Evolutionary conservation across 225 moss, liverwort and hornwort genomes (phyloP), one percentile per base, ranked within the genome.

Genomic region (Antitrichia curtipendula): DNA sequence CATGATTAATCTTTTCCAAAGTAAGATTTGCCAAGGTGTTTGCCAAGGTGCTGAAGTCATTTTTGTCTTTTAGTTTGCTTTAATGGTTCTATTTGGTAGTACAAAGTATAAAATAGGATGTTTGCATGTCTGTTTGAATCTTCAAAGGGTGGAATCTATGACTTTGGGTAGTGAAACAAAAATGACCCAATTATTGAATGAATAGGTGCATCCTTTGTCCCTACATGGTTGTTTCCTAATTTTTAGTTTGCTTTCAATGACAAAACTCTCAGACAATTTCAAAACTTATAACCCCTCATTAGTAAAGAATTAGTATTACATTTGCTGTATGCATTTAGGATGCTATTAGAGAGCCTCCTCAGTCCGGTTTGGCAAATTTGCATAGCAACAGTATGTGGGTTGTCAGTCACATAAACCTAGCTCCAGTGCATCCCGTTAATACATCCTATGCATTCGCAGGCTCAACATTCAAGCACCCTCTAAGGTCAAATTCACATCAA

Each of bases 401-500:
- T 72, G 28, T 29, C 2, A 45, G 6, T 28, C 1, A 45, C 0
- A 28, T 3, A 71, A 71, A 40, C 6, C 18, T 45, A 17, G 6
- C 10, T 45, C 72, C 72, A 47, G 29, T 72, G 45, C 29, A 45
- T 45, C 6, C 0, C n/a, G 0, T 41, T 27, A 70, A 41, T 0
- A 38, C 14, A 70, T 0, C 1, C 0, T 45, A 2, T 2, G 28
- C 72, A 17, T 45, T 38, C 23, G 7, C 6, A 4, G 0, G 38
- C 23, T 68, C 23, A 38, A 7, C 40, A 68, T 68, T 38, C 12
- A 22, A 12, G 23, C 22, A 68, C 36, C 12, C 4, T 7, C 4
- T 0, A 0, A 21, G 0, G 1, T 66, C n/a, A 21, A 36, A 38
- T 22, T 38, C 6, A 38, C 1, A 38, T 3, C 3, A 1, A 23